Evolutionary conservation across 108 stramenopile genomes (phyloP).

Genomic region (Pseudonitzschia pungens): DNA sequence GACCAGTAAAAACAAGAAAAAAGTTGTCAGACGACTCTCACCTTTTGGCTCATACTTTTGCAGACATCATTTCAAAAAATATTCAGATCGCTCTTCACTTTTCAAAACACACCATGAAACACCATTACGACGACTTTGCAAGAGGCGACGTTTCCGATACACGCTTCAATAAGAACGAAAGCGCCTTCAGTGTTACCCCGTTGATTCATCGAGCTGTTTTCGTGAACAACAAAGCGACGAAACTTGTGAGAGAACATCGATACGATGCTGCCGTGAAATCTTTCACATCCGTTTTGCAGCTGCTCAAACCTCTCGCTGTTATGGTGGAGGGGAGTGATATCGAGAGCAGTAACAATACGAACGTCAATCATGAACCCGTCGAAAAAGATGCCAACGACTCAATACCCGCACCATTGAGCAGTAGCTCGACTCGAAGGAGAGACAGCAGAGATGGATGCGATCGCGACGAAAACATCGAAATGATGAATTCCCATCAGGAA

Average conservation of each 20-base stretch:
- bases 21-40: too few species aligned
- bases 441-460: background rate
- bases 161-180: background rate
- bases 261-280: constrained; percentile 21
- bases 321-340: background rate
- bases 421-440: background rate
- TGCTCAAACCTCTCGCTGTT: constrained; percentile 6
- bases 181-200: background rate
- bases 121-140: too few species aligned
- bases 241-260: background rate
- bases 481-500: too few species aligned
- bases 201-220: constrained; percentile 9
- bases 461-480: too few species aligned
- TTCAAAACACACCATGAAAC: too few species aligned
- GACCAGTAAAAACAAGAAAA: too few species aligned
- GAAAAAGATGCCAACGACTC: too few species aligned
- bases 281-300: constrained; percentile 12
- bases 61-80: too few species aligned
- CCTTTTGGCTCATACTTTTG: too few species aligned
- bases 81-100: too few species aligned
- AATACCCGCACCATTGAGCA: background rate
- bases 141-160: background rate
- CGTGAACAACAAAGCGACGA: constrained; percentile 11
- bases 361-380: too few species aligned
- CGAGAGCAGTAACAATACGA: background rate